These are phyloP conservation scores for Camellia granthamiana DNA, from an alignment of 148 eudicot genomes.

Conservation along the genomic window DNA sequence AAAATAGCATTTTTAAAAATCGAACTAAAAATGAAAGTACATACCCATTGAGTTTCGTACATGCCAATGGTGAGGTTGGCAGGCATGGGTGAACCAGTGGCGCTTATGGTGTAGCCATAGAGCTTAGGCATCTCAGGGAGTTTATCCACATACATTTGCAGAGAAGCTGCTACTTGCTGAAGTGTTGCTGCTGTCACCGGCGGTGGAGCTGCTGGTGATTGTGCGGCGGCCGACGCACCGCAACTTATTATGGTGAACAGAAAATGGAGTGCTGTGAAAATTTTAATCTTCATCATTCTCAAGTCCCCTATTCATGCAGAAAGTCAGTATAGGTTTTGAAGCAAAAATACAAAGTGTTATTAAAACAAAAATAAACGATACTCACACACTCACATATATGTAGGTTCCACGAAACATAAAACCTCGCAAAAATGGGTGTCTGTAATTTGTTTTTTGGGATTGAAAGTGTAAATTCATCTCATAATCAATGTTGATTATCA, in stretches of 20 bases:
- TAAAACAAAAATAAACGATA: too few species aligned
- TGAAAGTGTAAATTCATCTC: too few species aligned
- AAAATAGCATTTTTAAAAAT: neutral
- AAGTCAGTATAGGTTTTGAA: too few species aligned
- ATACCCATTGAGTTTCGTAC: constrained; percentile 11
- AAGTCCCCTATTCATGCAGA: neutral
- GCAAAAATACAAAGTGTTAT: too few species aligned
- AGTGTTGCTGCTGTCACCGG: constrained; percentile 8
- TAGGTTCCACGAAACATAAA: too few species aligned
- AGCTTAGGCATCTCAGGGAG: constrained; percentile 14
- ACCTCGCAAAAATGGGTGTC: too few species aligned
- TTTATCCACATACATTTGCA: constrained; percentile 8
- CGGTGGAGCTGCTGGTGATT: neutral
- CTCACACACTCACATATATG: too few species aligned
- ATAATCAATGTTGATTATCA: too few species aligned
- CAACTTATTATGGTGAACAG: neutral
- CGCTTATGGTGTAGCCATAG: neutral
- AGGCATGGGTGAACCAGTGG: neutral
- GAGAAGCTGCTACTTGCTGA: constrained; percentile 1
- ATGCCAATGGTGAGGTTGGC: constrained; percentile 10
- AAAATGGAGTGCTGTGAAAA: neutral
- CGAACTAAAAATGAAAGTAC: neutral
- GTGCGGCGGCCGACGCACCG: neutral
- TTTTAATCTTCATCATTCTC: neutral
- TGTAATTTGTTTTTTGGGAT: too few species aligned